Conservation (phyloP, 2,329 filamentous ascomycete species). For the Trichoderma citrinoviride region DNA sequence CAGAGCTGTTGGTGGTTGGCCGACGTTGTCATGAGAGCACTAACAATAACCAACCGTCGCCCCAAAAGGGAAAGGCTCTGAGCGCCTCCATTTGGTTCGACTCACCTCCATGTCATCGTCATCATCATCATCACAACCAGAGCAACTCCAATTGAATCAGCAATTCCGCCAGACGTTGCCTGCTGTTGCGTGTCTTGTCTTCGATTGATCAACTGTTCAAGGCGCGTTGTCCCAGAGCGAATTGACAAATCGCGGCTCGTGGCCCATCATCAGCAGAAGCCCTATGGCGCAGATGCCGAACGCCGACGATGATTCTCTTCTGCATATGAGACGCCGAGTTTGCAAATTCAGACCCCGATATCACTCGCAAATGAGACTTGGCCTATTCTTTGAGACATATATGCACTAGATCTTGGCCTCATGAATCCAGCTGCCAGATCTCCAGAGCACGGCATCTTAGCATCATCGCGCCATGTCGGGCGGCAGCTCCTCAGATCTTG, state of each 20-base stretch:
- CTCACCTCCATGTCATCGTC: too few species aligned
- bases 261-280: not conserved
- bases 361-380: too few species aligned
- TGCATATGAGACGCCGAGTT: too few species aligned
- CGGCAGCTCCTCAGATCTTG: not conserved
- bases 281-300: constrained; percentile 17
- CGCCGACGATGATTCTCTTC: not conserved
- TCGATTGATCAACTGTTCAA: not conserved
- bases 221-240: not conserved
- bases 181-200: not conserved
- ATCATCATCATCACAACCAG: not conserved
- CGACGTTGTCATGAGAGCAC: not conserved
- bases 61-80: constrained; percentile 5
- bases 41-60: not conserved
- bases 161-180: not conserved
- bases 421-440: not conserved
- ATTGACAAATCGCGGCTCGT: not conserved
- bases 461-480: not conserved
- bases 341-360: too few species aligned
- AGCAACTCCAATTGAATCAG: constrained; percentile 5
- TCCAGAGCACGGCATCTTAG: not conserved
- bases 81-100: not conserved
- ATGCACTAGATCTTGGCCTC: not conserved
- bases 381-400: not conserved
- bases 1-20: not conserved